Evolutionary conservation across 2,329 filamentous ascomycete genomes (phyloP).

Genomic region (Apiospora arundinis): DNA sequence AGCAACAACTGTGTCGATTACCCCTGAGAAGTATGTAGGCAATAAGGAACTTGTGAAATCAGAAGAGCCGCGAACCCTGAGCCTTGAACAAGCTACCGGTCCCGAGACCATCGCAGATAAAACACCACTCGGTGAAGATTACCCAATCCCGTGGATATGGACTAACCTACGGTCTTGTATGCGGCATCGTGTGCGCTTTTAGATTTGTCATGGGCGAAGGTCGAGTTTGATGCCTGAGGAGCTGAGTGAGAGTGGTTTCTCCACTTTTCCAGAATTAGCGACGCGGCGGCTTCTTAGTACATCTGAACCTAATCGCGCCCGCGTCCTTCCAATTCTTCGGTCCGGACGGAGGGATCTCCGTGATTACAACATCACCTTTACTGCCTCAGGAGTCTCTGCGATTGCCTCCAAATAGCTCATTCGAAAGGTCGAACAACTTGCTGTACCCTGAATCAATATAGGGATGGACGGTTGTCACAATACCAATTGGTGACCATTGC

Average conservation of each 20-base stretch:
- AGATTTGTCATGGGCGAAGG: background rate
- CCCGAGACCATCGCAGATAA: no score
- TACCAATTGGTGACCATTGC: background rate
- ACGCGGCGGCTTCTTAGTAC: no score
- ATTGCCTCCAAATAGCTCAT: background rate
- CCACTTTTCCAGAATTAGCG: slow-evolving; percentile 9
- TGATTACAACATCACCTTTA: background rate
- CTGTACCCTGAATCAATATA: background rate
- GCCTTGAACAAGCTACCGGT: no score
- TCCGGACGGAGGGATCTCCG: background rate
- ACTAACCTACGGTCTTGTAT: background rate
- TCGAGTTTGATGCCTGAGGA: background rate
- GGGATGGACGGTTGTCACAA: background rate
- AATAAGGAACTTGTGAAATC: no score
- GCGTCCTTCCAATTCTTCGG: background rate
- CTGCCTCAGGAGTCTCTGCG: background rate
- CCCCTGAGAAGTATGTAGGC: no score
- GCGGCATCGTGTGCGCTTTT: background rate
- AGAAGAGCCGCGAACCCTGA: no score
- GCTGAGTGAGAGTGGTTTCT: background rate
- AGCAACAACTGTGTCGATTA: no score
- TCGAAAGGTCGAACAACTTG: background rate
- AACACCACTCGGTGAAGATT: no score
- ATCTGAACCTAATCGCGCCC: no score
- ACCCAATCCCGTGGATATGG: no score